Evolutionary conservation across 768 basidiomycete genomes (phyloP).

Genomic region (Lactarius psammicola): DNA sequence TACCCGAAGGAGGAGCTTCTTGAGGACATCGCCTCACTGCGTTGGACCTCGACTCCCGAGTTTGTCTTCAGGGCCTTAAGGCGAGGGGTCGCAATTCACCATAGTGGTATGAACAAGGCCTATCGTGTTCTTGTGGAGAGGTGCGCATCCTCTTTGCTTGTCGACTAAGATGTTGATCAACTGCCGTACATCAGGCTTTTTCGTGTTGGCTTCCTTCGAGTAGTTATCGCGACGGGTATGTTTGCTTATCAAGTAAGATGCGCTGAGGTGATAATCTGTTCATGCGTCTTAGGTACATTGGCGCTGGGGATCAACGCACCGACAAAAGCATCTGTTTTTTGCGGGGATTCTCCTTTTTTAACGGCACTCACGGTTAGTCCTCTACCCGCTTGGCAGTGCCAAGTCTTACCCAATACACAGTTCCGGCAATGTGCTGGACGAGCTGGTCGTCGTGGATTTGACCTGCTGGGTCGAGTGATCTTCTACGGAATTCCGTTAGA

Average conservation of each 20-base stretch:
- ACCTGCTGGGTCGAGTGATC: conserved; percentile 66
- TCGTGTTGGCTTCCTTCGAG: conserved; percentile 58
- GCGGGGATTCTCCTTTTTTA: conserved; percentile 57
- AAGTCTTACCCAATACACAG: conserved; percentile 36
- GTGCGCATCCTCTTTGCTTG: conserved; percentile 33
- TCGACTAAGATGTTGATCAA: not conserved
- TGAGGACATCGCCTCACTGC: conserved; percentile 45
- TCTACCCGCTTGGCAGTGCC: not conserved
- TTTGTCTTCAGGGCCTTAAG: conserved; percentile 51
- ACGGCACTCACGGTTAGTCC: conserved; percentile 58
- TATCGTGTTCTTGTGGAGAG: conserved; percentile 61
- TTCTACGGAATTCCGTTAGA: conserved; percentile 69
- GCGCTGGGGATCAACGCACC: conserved; percentile 78
- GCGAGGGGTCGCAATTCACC: conserved; percentile 68
- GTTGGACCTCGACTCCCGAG: conserved; percentile 36
- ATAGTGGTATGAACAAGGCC: conserved; percentile 63
- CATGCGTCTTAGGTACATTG: conserved; percentile 48
- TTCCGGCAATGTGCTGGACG: conserved; percentile 74
- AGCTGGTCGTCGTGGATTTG: conserved; percentile 70
- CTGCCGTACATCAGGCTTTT: conserved; percentile 47
- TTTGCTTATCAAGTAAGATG: not conserved
- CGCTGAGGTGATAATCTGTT: not conserved
- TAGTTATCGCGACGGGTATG: conserved; percentile 65
- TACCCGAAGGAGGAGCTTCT: conserved; percentile 50
- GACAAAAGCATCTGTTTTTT: conserved; percentile 62